A percentile compares a stretch with the other conserved stretches of the same genome.
These are phyloP conservation scores for Syzygium aromaticum DNA, from an alignment of 345 rosid genomes.

Conservation along the genomic window DNA sequence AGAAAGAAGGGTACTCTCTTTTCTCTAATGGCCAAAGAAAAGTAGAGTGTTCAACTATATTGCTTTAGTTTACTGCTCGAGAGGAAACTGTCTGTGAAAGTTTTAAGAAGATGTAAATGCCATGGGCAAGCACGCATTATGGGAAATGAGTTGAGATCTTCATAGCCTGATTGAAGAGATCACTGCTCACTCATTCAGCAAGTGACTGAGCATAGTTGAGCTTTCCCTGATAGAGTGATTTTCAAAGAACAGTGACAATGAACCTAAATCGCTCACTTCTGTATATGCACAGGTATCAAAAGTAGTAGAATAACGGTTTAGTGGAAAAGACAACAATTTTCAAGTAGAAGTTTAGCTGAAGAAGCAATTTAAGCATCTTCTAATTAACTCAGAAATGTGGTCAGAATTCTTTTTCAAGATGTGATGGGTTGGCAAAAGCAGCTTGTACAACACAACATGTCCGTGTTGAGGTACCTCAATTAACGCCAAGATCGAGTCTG, in stretches of 20 bases:
- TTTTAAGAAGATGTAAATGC: background rate
- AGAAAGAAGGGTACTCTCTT: background rate
- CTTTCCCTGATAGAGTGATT: background rate
- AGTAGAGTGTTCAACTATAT: background rate
- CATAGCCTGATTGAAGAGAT: background rate
- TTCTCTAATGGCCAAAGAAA: background rate
- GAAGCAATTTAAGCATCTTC: background rate
- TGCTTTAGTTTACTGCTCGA: background rate
- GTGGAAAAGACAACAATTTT: background rate
- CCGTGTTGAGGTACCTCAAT: background rate
- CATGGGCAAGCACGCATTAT: background rate
- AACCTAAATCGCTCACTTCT: background rate
- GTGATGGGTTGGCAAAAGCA: background rate
- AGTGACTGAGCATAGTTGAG: background rate
- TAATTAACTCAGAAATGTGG: background rate
- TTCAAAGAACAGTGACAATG: background rate
- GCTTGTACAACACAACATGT: background rate
- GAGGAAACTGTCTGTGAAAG: background rate
- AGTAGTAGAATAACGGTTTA: background rate
- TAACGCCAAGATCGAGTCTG: background rate
- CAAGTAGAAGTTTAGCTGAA: background rate
- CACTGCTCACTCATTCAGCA: background rate
- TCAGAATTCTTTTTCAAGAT: background rate
- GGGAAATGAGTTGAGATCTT: background rate
- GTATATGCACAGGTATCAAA: background rate